Evolutionary conservation across 1,139 yeast species (phyloP).

Genomic region (Saccharomyces hybrid): DNA sequence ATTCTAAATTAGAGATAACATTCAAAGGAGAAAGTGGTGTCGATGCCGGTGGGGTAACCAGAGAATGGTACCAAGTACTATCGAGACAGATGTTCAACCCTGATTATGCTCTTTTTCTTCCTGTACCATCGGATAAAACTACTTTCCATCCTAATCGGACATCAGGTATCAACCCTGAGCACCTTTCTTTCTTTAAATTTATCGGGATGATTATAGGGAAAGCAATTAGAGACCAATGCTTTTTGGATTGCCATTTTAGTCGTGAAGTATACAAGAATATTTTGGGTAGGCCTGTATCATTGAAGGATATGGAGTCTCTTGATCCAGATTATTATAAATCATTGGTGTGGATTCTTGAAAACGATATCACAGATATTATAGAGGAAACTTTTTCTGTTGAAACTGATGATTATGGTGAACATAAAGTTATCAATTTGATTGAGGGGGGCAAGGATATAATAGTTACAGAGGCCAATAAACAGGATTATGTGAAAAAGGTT

Average conservation of each 20-base stretch:
- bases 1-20: conserved; percentile 64
- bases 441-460: conserved; percentile 78
- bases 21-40: conserved; percentile 94
- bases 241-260: conserved; percentile 90
- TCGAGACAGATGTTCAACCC: conserved; percentile 96
- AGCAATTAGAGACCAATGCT: conserved; percentile 82
- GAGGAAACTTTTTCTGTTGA: conserved; percentile 95
- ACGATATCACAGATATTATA: conserved; percentile 91
- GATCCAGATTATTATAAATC: conserved; percentile 92
- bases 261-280: conserved; percentile 89
- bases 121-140: conserved; percentile 86
- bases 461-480: conserved; percentile 86
- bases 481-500: conserved; percentile 76
- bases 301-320: conserved; percentile 91
- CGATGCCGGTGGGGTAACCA: conserved; percentile 96
- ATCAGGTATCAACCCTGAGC: conserved; percentile 90
- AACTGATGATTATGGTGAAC: conserved; percentile 91
- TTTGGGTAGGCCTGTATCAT: conserved; percentile 69
- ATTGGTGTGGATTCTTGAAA: conserved; percentile 91
- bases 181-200: conserved; percentile 84
- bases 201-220: conserved; percentile 93
- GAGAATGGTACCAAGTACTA: conserved; percentile 96
- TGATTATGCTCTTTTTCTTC: conserved; percentile 85
- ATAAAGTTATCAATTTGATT: conserved; percentile 66
- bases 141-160: conserved; percentile 95